Evolutionary conservation across 495 filamentous ascomycete species (phyloP).

Genomic region (Podospora didyma): DNA sequence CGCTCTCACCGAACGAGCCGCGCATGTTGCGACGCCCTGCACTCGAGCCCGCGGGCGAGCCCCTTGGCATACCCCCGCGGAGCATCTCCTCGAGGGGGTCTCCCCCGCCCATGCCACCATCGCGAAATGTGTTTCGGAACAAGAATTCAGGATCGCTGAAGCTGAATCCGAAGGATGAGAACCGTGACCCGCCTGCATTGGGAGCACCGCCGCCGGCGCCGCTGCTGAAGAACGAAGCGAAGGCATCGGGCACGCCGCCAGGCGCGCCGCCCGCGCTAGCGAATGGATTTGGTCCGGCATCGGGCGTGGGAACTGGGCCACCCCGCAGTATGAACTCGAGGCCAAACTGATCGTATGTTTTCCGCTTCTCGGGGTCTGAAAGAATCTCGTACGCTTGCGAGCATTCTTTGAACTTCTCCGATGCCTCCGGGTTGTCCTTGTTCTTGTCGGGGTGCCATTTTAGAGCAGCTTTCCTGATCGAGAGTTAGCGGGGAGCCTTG

Average conservation of each 20-base stretch:
- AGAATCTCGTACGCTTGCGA: slow-evolving; percentile 98
- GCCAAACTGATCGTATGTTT: slow-evolving; percentile 91
- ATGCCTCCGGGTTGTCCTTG: slow-evolving; percentile 76
- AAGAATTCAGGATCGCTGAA: slow-evolving; percentile 82
- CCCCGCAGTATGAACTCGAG: slow-evolving; percentile 89
- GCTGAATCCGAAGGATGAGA: slow-evolving; percentile 65
- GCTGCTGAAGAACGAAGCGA: slow-evolving; percentile 24
- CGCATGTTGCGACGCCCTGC: slow-evolving; percentile 38
- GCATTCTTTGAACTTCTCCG: slow-evolving; percentile 92
- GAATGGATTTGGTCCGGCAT: slow-evolving; percentile 47
- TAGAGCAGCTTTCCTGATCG: slow-evolving; percentile 72
- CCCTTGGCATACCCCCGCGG: slow-evolving; percentile 21
- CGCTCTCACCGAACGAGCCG: slow-evolving; percentile 43
- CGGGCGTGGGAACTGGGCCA: slow-evolving; percentile 63
- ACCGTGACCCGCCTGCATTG: slow-evolving; percentile 40
- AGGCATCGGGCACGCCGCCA: slow-evolving; percentile 33
- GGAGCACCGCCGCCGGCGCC: slow-evolving; percentile 14
- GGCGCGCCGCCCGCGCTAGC: slow-evolving; percentile 38
- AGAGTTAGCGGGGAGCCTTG: slow-evolving; percentile 15
- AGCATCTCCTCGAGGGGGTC: slow-evolving; percentile 35
- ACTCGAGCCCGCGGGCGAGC: slow-evolving; percentile 21
- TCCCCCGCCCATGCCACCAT: slow-evolving; percentile 34
- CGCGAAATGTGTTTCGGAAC: slow-evolving; percentile 74
- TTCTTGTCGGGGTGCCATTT: slow-evolving; percentile 98
- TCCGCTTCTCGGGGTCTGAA: slow-evolving; percentile 94